Evolutionary conservation across 1,284 basidiomycete species (phyloP), one percentile per base, ranked within the genome.

Genomic region (Gymnopus androsaceus): DNA sequence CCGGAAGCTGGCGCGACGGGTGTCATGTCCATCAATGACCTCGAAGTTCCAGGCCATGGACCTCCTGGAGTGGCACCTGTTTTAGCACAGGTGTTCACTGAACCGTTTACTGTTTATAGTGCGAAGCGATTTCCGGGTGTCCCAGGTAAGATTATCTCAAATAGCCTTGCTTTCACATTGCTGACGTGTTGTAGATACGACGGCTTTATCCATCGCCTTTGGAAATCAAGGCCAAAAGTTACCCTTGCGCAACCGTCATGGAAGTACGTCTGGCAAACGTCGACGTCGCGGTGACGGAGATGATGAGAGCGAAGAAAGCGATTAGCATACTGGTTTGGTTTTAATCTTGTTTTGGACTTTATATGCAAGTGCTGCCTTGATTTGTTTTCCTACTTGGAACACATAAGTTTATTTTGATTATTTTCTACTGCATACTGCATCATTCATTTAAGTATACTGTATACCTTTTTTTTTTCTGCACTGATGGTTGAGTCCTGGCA

Each of bases 41-140:
- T 8, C 19, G 48, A 50, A 28, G 48, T 11, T 21, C 41, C 14
- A 15, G 34, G 36, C 9, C 17, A 36, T 12, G 33, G 33, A 23
- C 23, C 23, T 50, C 23, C 36, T 28, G 41, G 42, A 8, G 66
- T 82, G 54, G 86, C 86, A 45, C 86, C 87, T 21, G 84, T 94
- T 4, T 81, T 95, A 17, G 92, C 94, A 7, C 87, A 93, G 68
- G 84, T 87, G 3, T 93, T 89, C 68, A 92, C 92, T 46, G 85
- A 92, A n/a, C 78, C 85, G 17, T 96, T 97, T 67, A 83, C 85
- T n/a, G 95, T 96, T 1, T 95, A 82, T 72, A 94, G 92, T 3
- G 92, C 92, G 31, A 96, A 96, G 73, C 83, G 90, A 33, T 96
- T 95, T 75, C 94, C 94, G 34, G 94, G 94, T 42, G 93, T 95